Evolutionary conservation across 768 basidiomycete species (phyloP).

Genomic region (Cystobasidium ongulense): DNA sequence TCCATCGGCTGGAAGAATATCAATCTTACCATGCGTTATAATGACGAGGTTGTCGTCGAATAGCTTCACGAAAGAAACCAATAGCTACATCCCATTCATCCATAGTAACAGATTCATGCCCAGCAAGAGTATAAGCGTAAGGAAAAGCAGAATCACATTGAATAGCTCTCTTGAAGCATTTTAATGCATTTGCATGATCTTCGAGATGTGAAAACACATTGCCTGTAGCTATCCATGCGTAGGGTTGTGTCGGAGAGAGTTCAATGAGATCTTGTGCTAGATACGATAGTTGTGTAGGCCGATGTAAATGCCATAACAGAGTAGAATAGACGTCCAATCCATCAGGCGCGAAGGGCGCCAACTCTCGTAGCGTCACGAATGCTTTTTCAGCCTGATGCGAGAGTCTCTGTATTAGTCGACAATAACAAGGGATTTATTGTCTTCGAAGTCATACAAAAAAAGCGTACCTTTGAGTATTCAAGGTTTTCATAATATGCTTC

Average conservation of each 20-base stretch:
- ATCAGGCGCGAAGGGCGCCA: conserved; percentile 80
- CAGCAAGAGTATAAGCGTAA: conserved; percentile 91
- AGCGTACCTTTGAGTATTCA: conserved; percentile 75
- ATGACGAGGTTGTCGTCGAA: conserved; percentile 82
- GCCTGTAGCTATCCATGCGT: conserved; percentile 93
- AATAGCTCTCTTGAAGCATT: conserved; percentile 84
- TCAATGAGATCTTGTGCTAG: conserved; percentile 85
- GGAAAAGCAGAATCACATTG: conserved; percentile 73
- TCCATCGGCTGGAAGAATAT: too few species aligned
- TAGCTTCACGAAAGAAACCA: conserved; percentile 79
- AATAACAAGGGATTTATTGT: conserved; percentile 8
- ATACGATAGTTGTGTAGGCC: conserved; percentile 74
- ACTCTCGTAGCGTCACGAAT: conserved; percentile 67
- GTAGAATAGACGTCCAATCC: conserved; percentile 97
- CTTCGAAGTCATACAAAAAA: not conserved
- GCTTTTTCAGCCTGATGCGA: conserved; percentile 70
- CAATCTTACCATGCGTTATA: conserved; percentile 89
- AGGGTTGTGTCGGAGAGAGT: conserved; percentile 68
- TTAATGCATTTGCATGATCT: conserved; percentile 83
- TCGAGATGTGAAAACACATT: conserved; percentile 93
- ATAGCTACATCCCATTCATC: conserved; percentile 90
- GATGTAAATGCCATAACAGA: conserved; percentile 85
- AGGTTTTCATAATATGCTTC: conserved; percentile 81
- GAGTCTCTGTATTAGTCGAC: too few species aligned
- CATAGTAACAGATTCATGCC: conserved; percentile 84